Conservation (phyloP, 257 asterid genomes). For the Buddleja alternifolia region DNA sequence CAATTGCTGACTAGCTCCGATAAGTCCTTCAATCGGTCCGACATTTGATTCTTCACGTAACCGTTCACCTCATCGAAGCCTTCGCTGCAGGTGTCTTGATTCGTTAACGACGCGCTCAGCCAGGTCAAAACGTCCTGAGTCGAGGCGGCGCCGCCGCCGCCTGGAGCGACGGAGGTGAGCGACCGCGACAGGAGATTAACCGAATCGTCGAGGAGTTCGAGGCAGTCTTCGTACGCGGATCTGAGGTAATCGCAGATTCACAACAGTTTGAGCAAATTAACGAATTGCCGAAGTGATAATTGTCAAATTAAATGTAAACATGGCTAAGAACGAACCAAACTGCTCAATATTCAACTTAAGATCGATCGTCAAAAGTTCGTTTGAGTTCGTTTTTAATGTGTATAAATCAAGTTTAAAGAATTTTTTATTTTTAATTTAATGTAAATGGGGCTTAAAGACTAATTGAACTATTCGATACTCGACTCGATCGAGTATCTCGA, state of each 20-base stretch:
- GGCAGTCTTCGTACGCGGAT: constrained; percentile 85
- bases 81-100: constrained; percentile 91
- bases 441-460: too few species aligned
- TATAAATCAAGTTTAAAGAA: too few species aligned
- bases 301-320: too few species aligned
- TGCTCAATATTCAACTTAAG: too few species aligned
- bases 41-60: constrained; percentile 56
- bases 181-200: constrained; percentile 72
- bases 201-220: constrained; percentile 83
- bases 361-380: too few species aligned
- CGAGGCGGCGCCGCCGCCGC: constrained; percentile 39
- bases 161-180: constrained; percentile 49
- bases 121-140: constrained; percentile 84
- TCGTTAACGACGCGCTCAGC: constrained; percentile 92
- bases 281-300: too few species aligned
- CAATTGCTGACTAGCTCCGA: constrained; percentile 89
- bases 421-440: too few species aligned
- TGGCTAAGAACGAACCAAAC: too few species aligned
- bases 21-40: constrained; percentile 60
- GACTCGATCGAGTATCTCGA: too few species aligned
- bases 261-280: too few species aligned
- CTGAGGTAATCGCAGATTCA: constrained; percentile 19
- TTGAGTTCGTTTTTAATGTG: too few species aligned
- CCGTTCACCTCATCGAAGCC: constrained; percentile 67
- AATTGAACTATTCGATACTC: too few species aligned